Percentiles rank a stretch among this genome's conserved stretches.
phyloP scores from a whole-genome alignment of 805 yeast species.

The Zygosaccharomyces pseudorouxii region DNA sequence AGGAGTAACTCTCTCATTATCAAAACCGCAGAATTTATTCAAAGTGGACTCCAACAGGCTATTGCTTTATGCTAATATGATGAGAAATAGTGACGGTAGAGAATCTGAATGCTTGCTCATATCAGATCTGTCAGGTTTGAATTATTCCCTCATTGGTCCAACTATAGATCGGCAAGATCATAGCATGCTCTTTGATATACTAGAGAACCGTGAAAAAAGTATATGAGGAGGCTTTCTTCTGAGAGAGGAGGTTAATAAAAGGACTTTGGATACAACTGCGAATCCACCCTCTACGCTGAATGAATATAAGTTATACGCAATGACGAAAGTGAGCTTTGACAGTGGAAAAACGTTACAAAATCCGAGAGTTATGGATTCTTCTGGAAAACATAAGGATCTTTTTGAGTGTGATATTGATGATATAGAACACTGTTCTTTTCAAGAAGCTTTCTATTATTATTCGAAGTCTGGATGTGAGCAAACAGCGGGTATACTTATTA shows the following conservation, averaged over 20 bases:
- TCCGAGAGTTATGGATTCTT: slow-evolving; percentile 42
- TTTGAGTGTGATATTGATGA: slow-evolving; percentile 27
- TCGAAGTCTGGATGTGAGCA: slow-evolving; percentile 42
- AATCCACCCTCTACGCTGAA: too few species aligned
- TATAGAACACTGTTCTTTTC: slow-evolving; percentile 46
- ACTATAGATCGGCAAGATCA: too few species aligned
- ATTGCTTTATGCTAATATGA: not conserved
- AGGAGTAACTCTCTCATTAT: slow-evolving; percentile 35
- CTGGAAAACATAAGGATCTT: slow-evolving; percentile 33
- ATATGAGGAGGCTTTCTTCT: too few species aligned
- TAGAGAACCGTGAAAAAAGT: too few species aligned
- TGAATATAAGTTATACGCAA: slow-evolving; percentile 15
- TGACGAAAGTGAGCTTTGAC: slow-evolving; percentile 43
- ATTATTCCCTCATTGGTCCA: too few species aligned
- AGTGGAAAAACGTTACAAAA: slow-evolving; percentile 45
- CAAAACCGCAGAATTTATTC: slow-evolving; percentile 37
- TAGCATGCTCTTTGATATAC: too few species aligned
- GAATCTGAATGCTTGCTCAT: too few species aligned
- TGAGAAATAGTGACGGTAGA: too few species aligned
- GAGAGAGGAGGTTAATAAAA: too few species aligned
- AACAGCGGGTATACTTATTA: slow-evolving; percentile 47
- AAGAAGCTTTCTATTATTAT: slow-evolving; percentile 21
- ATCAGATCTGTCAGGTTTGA: too few species aligned
- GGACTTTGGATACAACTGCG: too few species aligned
- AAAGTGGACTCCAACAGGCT: slow-evolving; percentile 18